Evolutionary conservation across 2,329 filamentous ascomycete species (phyloP), one percentile per base, ranked within the genome.

Genomic region (Huntiella moniliformis): DNA sequence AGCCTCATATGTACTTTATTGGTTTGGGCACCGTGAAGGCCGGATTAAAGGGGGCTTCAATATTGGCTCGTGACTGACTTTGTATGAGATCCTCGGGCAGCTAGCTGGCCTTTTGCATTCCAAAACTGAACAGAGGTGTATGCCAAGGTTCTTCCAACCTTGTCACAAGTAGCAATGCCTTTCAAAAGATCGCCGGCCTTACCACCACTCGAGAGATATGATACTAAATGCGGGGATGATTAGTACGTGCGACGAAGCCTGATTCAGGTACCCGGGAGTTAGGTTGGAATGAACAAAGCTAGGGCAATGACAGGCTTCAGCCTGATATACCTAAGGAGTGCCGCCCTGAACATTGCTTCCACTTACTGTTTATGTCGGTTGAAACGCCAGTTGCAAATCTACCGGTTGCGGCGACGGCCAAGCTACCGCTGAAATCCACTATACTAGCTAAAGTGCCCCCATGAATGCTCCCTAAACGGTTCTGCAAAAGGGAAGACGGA

Each of bases 401-500:
- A 0, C 75, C 75, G 51, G 69, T 74, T 1, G 76, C 79, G 1
- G 75, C 75, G 2, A 79, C 74, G 7, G 75, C 76, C 2, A 79
- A 63, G 0, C 75, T 79, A 11, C 75, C 75, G 8, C 74, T 74
- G 0, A 79, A 62, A 51, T 79, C 76, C 22, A 79, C 77, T 62
- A 87, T 77, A 56, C 77, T 82, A 3, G 82, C 82, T 22, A 88
- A 77, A 0, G 82, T 83, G 3, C 82, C 82, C 13, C 82, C 82
- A 54, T 88, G 82, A 22, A 87, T 69, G 33, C 79, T 86, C 45
- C 76, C 71, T 0, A 88, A 65, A 1, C 82, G 77, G 56, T 88
- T 88, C 79, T 86, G 16, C 12, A 13, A 13, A 31, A 18, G 35
- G 42, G 16, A 8, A 45, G 12, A 16, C 16, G 12, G 13, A 13